A percentile compares a stretch with the other conserved stretches of the same genome.
Conservation (phyloP, 139 green algal genomes). For the Medakamo hakoo region DNA sequence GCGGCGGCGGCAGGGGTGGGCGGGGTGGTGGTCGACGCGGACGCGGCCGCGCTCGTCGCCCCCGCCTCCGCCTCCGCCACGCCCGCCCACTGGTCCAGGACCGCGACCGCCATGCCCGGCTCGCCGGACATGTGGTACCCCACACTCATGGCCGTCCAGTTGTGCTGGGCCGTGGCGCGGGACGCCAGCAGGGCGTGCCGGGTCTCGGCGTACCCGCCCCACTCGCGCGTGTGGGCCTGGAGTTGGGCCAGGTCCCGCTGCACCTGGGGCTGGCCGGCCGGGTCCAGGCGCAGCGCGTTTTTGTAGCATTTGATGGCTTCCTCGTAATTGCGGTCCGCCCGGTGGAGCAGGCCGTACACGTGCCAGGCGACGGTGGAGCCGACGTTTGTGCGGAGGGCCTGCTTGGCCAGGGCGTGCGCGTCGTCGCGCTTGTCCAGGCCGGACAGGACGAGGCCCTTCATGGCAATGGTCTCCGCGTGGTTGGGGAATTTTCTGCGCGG, state of each 20-base stretch:
- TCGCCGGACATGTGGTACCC: constrained; percentile 75
- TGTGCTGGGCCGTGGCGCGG: constrained; percentile 56
- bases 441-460: constrained; percentile 89
- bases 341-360: constrained; percentile 92
- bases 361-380: constrained; percentile 95
- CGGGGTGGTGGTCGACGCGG: too few relatives aligned
- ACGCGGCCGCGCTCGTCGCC: constrained; percentile 1
- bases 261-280: constrained; percentile 59
- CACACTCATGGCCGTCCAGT: constrained; percentile 85
- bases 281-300: constrained; percentile 82
- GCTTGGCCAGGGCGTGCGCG: constrained; percentile 81
- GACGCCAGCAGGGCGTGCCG: constrained; percentile 66
- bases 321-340: constrained; percentile 78
- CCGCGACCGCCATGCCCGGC: constrained; percentile 52
- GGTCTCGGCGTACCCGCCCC: constrained; percentile 79
- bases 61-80: constrained; percentile 12
- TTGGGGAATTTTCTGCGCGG: constrained; percentile 72
- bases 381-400: constrained; percentile 74
- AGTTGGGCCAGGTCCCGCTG: not conserved
- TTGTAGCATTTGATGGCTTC: constrained; percentile 99
- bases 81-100: constrained; percentile 20
- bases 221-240: constrained; percentile 85
- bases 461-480: constrained; percentile 92
- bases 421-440: constrained; percentile 73
- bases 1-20: too few relatives aligned